These are phyloP conservation scores for Pyrus betulifolia DNA, from an alignment of 306 rosid genomes.

Conservation along the genomic window DNA sequence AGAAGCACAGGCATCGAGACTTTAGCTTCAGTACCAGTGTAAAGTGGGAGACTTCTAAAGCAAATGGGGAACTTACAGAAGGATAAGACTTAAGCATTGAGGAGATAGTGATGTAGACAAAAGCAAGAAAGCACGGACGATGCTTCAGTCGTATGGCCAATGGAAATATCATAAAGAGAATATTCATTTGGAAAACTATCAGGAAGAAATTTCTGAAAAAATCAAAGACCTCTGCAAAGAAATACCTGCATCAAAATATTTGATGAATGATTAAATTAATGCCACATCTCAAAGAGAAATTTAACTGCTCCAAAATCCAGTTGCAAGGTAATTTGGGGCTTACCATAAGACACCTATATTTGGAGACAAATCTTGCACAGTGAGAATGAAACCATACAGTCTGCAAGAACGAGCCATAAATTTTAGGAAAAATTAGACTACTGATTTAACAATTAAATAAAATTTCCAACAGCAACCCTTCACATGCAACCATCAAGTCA, in stretches of 20 bases:
- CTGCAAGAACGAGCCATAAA: conserved; percentile 46
- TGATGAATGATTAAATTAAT: conserved; percentile 14
- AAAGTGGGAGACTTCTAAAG: neutral
- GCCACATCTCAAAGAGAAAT: conserved; percentile 5
- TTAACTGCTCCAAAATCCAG: neutral
- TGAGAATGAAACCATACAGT: conserved; percentile 88
- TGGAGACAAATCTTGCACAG: conserved; percentile 86
- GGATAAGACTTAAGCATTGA: conserved; percentile 91
- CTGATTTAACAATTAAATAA: neutral
- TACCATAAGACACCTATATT: conserved; percentile 90
- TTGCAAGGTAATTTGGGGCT: conserved; percentile 22
- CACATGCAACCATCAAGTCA: neutral
- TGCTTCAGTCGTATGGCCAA: conserved; percentile 76
- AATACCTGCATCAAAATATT: conserved; percentile 60
- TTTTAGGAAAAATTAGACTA: conserved; percentile 12
- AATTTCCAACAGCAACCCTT: neutral
- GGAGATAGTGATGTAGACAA: conserved; percentile 57
- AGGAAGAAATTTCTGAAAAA: conserved; percentile 81
- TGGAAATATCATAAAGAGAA: conserved; percentile 76
- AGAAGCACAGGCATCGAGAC: neutral
- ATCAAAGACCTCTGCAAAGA: conserved; percentile 93
- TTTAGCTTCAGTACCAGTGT: neutral
- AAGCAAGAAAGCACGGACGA: conserved; percentile 86
- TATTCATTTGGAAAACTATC: conserved; percentile 80
- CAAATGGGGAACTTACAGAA: conserved; percentile 37